phyloP scores from a whole-genome alignment of 768 basidiomycete species.

The Terana coerulea region DNA sequence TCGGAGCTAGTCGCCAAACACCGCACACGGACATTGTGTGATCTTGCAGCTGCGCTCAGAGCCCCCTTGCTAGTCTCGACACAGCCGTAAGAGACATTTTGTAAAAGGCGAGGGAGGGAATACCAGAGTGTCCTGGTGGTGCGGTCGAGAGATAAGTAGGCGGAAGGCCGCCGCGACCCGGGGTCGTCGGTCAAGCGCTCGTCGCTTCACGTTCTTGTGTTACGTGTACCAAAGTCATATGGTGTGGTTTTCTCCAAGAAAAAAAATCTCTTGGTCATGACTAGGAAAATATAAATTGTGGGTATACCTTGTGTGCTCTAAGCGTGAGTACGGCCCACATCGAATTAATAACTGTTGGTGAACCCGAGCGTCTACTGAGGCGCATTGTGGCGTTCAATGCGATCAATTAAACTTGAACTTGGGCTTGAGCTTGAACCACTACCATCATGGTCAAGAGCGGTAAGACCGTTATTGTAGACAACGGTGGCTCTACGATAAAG shows the following conservation, averaged over 20 bases:
- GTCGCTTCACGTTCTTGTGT: background rate
- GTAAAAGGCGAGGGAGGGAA: background rate
- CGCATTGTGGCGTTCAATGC: too few species aligned
- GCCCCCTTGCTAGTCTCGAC: background rate
- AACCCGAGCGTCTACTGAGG: too few species aligned
- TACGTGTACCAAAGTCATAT: too few species aligned
- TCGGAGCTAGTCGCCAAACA: background rate
- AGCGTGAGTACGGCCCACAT: too few species aligned
- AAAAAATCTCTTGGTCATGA: too few species aligned
- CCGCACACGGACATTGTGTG: background rate
- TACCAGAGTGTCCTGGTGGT: too few species aligned
- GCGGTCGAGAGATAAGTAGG: background rate
- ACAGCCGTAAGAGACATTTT: background rate
- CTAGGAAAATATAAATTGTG: too few species aligned
- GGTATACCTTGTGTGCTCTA: too few species aligned
- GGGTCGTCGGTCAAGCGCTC: background rate
- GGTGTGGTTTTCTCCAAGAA: too few species aligned
- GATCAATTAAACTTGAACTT: too few species aligned
- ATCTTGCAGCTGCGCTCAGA: background rate
- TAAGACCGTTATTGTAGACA: constrained; percentile 65
- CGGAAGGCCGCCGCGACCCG: constrained; percentile 1
- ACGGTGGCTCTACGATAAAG: constrained; percentile 84
- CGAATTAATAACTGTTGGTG: too few species aligned
- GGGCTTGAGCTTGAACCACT: too few species aligned
- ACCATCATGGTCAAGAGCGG: background rate